Conservation (phyloP, 2,329 filamentous ascomycete species). For the Scedosporium aurantiacum region DNA sequence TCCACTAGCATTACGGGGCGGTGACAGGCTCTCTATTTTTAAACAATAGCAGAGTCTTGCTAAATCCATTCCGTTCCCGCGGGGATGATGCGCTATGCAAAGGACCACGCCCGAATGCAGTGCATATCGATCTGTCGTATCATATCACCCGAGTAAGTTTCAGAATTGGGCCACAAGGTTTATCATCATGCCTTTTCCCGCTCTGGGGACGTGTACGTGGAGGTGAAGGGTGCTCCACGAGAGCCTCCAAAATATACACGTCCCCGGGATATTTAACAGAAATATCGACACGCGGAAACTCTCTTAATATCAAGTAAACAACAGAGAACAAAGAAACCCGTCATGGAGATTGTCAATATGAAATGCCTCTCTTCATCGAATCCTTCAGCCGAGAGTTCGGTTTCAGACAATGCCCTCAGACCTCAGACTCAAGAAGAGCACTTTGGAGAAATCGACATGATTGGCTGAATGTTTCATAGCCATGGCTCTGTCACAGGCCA, state of each 20-base stretch:
- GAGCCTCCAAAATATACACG: not conserved
- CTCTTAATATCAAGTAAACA: not conserved
- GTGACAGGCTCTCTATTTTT: not conserved
- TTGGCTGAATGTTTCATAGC: not conserved
- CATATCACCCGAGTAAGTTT: conserved; percentile 3
- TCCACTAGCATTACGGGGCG: too few species aligned
- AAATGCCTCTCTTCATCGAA: not conserved
- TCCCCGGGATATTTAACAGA: not conserved
- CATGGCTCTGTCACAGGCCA: not conserved
- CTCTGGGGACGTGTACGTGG: not conserved
- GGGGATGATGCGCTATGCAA: not conserved
- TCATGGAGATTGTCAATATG: not conserved
- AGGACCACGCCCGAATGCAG: not conserved
- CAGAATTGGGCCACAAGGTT: not conserved
- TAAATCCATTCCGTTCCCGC: too few species aligned
- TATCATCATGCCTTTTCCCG: conserved; percentile 1
- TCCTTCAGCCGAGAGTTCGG: not conserved
- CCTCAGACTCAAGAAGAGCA: not conserved
- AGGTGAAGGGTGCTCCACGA: not conserved
- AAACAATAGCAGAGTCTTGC: not conserved
- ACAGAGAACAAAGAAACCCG: not conserved
- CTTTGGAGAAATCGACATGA: not conserved
- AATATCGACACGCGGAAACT: not conserved
- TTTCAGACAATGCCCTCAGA: not conserved
- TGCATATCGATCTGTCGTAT: conserved; percentile 4